phyloP scores from a whole-genome alignment of 768 basidiomycete species.

The Kwoniella dendrophila region DNA sequence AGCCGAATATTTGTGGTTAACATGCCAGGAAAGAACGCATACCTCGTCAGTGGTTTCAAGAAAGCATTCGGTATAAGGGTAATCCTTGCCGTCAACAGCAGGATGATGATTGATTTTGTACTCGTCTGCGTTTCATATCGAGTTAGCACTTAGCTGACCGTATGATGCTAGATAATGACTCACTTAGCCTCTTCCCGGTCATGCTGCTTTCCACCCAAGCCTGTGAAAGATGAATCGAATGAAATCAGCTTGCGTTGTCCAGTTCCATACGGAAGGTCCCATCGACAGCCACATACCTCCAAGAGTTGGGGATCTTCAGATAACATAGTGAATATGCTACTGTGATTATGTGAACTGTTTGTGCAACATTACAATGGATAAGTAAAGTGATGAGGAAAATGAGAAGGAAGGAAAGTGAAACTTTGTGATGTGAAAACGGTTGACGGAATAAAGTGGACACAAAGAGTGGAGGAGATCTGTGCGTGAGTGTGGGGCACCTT shows the following conservation, averaged over 20 bases:
- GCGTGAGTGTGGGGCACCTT: background rate
- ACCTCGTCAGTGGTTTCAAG: slow-evolving; percentile 18
- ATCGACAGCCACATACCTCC: background rate
- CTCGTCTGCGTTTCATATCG: background rate
- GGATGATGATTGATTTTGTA: slow-evolving; percentile 1
- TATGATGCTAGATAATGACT: background rate
- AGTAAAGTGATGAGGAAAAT: background rate
- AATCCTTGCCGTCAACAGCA: background rate
- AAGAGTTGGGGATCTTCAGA: background rate
- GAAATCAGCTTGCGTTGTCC: background rate
- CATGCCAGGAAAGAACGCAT: background rate
- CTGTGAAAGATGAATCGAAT: background rate
- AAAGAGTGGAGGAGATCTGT: slow-evolving; percentile 9
- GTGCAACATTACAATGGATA: background rate
- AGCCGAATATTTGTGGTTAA: background rate
- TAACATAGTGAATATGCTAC: background rate
- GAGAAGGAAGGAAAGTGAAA: no score
- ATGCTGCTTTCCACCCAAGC: slow-evolving; percentile 16
- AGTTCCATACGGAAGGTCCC: background rate
- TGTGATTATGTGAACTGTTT: background rate
- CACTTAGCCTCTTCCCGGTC: background rate
- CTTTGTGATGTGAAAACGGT: background rate
- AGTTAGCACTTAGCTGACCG: background rate
- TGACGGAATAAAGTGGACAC: background rate
- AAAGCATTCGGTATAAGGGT: slow-evolving; percentile 11